These are phyloP conservation scores for Colletotrichum euphorbiae DNA, from an alignment of 2,329 filamentous ascomycete genomes.

Conservation along the genomic window DNA sequence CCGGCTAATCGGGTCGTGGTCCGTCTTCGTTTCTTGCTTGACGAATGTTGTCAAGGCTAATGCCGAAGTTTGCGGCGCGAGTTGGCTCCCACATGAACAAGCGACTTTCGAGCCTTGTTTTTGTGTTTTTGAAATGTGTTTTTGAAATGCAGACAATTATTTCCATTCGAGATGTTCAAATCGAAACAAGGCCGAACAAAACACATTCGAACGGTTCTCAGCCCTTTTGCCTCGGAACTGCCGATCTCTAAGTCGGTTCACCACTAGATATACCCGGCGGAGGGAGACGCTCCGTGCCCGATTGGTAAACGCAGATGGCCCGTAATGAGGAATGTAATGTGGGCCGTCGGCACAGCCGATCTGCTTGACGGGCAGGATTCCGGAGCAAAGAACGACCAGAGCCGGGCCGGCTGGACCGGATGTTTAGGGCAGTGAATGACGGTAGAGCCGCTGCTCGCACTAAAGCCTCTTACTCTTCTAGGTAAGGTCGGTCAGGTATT, in stretches of 20 bases:
- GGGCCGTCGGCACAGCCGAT: constrained; percentile 16
- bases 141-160: background rate
- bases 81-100: background rate
- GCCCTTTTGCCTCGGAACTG: background rate
- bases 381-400: background rate
- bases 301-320: constrained; percentile 12
- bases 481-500: background rate
- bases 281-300: constrained; percentile 28
- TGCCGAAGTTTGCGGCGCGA: background rate
- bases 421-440: background rate
- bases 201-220: background rate
- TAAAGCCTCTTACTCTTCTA: background rate
- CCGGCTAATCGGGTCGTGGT: constrained; percentile 27
- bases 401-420: constrained; percentile 22
- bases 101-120: background rate
- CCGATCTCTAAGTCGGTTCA: background rate
- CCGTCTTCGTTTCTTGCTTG: background rate
- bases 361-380: background rate
- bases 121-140: background rate
- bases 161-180: background rate
- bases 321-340: constrained; percentile 22
- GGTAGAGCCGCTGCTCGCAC: constrained; percentile 6
- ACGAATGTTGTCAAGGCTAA: background rate
- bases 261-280: constrained; percentile 5
- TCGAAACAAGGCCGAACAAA: background rate